These are phyloP conservation scores for Auricularia cornea DNA, from an alignment of 768 basidiomycete species.

Conservation along the genomic window DNA sequence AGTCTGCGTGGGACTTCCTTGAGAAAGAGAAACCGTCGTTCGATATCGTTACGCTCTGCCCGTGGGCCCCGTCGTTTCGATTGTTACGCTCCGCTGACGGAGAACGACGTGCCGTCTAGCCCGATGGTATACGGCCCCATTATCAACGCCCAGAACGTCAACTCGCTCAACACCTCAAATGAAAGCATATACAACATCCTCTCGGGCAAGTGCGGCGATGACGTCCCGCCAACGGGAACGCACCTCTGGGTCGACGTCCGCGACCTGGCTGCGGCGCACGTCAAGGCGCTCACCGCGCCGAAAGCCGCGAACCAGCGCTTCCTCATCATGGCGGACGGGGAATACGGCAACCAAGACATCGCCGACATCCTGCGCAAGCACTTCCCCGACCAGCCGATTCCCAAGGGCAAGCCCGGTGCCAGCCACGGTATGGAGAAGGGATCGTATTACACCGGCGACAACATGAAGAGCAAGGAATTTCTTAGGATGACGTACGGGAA, in stretches of 20 bases:
- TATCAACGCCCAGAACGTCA: constrained; percentile 1
- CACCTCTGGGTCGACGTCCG: constrained; percentile 42
- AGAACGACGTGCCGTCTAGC: neutral
- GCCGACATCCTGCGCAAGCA: constrained; percentile 5
- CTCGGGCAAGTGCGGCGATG: neutral
- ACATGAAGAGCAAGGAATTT: constrained; percentile 2
- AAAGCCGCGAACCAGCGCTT: constrained; percentile 51
- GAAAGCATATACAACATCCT: constrained; percentile 1
- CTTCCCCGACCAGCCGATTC: constrained; percentile 2
- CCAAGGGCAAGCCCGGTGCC: constrained; percentile 1
- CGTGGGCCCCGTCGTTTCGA: neutral
- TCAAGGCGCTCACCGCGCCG: constrained; percentile 40
- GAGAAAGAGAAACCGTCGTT: constrained; percentile 6
- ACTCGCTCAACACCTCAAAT: constrained; percentile 1
- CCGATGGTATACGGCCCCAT: constrained; percentile 6
- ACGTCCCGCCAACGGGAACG: neutral
- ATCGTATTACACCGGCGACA: neutral
- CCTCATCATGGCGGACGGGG: constrained; percentile 31
- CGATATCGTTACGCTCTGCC: constrained; percentile 7
- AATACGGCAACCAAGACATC: constrained; percentile 2
- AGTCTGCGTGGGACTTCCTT: constrained; percentile 6
- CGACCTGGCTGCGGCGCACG: constrained; percentile 48
- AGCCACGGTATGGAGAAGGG: neutral
- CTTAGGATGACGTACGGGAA: constrained; percentile 1
- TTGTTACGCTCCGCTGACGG: neutral